Evolutionary conservation across 2,329 filamentous ascomycete genomes (phyloP).

Genomic region (Knoxdaviesia capensis): DNA sequence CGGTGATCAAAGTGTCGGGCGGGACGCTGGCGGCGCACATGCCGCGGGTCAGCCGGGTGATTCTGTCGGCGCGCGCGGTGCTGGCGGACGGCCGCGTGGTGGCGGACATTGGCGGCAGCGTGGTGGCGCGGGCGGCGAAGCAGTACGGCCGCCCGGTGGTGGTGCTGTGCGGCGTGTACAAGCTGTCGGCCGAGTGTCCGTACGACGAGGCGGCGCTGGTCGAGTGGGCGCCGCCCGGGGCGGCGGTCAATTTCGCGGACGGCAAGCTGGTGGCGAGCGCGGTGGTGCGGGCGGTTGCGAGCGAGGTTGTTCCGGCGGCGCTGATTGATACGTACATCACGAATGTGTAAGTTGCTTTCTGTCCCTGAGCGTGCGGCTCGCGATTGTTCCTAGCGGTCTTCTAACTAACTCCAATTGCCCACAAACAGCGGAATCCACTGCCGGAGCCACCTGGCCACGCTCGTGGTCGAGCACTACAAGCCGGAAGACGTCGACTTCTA

Average conservation of each 20-base stretch:
- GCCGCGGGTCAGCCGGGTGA: constrained; percentile 87
- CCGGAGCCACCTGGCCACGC: constrained; percentile 50
- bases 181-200: constrained; percentile 75
- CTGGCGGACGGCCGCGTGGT: constrained; percentile 76
- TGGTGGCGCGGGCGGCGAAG: constrained; percentile 69
- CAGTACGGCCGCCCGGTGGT: constrained; percentile 70
- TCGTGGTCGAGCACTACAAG: constrained; percentile 59
- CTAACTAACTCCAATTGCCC: background rate
- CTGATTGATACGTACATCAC: constrained; percentile 68
- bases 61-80: constrained; percentile 72
- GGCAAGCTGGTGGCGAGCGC: constrained; percentile 60
- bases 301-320: constrained; percentile 64
- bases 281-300: constrained; percentile 59
- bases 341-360: constrained; percentile 32
- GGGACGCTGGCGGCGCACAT: constrained; percentile 82
- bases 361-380: background rate
- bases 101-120: constrained; percentile 62
- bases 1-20: constrained; percentile 68
- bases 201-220: constrained; percentile 66
- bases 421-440: constrained; percentile 39
- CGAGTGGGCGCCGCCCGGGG: constrained; percentile 68
- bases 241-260: constrained; percentile 58
- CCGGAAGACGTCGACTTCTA: constrained; percentile 48
- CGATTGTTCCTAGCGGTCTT: background rate
- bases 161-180: constrained; percentile 80